Evolutionary conservation across 2,329 filamentous ascomycete species (phyloP), one percentile per base, ranked within the genome.

Genomic region (Ophidiomyces ophidiicola): DNA sequence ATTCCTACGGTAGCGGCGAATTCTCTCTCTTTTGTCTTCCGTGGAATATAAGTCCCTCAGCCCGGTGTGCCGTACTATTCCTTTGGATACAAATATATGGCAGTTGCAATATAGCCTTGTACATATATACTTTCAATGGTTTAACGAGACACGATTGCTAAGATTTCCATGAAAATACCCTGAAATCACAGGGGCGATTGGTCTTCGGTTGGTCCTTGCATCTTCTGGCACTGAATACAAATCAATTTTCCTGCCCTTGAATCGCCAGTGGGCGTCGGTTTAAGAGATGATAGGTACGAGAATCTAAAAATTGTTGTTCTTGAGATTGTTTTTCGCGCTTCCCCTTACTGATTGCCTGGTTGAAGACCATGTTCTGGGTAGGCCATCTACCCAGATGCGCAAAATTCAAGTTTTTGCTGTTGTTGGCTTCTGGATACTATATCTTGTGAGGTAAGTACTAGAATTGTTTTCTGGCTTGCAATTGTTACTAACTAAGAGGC

Each of bases 371-470:
- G 81, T 94, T 42, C 70, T 96, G 34, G 88, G 88, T 46, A 78
- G 85, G 48, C 88, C 88, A 23, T 94, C 87, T 44, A 78, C 82
- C 54, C 83, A 88, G 65, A 94, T 92, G 54, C 78, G 88, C 47
- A 85, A 92, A 54, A 79, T 92, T 36, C 88, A 96, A 61, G 86
- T 98, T 50, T 74, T 96, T 49, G 80, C 82, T 15, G 90, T 96
- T 10, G 72, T 96, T 40, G 78, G 82, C 0, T 90, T 96, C 56
- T 98, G 90, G 90, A 81, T 82, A 4, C 64, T 80, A 32, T 94
- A 94, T 58, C 67, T 94, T 19, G 72, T 80, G 53, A 78, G 74
- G 82, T 84, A 67, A 45, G 68, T 54, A 32, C 23, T 11, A 10
- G 7, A 30, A 11, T 18, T 18, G 11, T 6, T 6, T 18, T 11